Conservation (phyloP, 345 rosid genomes). For the Arabis alpina region DNA sequence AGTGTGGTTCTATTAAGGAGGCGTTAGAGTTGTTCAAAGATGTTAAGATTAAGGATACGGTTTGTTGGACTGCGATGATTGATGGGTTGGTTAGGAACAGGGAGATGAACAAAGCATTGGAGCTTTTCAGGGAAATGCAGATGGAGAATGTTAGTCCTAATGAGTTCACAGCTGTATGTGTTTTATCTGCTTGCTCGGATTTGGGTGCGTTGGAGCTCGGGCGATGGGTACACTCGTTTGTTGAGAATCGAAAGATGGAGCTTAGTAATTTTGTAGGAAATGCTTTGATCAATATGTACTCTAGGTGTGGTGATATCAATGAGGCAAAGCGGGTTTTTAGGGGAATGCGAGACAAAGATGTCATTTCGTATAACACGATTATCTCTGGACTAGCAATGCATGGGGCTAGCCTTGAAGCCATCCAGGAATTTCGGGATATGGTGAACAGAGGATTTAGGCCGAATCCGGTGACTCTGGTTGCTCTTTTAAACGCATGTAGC, state of each 20-base stretch:
- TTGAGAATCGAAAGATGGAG: constrained; percentile 45
- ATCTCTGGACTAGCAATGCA: constrained; percentile 66
- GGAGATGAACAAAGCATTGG: constrained; percentile 62
- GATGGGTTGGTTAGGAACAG: constrained; percentile 64
- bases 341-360: constrained; percentile 53
- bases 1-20: constrained; percentile 49
- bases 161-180: constrained; percentile 62
- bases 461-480: constrained; percentile 58
- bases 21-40: constrained; percentile 48
- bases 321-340: constrained; percentile 51
- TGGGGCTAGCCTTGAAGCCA: constrained; percentile 56
- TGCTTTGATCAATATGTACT: constrained; percentile 68
- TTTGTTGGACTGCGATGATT: constrained; percentile 78
- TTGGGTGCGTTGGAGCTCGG: constrained; percentile 70
- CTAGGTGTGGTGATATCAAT: constrained; percentile 58
- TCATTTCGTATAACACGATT: constrained; percentile 59
- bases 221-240: constrained; percentile 62
- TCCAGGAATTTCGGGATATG: constrained; percentile 51
- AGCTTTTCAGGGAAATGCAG: constrained; percentile 66
- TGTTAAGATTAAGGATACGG: constrained; percentile 56
- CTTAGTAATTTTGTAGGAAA: constrained; percentile 60
- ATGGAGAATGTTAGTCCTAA: constrained; percentile 51
- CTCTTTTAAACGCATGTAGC: constrained; percentile 66
- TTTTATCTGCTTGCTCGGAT: constrained; percentile 65
- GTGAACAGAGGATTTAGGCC: constrained; percentile 51